Base-by-base conservation (phyloP, 352 stramenopile genomes). In the Thalassiosira exigua region DNA sequence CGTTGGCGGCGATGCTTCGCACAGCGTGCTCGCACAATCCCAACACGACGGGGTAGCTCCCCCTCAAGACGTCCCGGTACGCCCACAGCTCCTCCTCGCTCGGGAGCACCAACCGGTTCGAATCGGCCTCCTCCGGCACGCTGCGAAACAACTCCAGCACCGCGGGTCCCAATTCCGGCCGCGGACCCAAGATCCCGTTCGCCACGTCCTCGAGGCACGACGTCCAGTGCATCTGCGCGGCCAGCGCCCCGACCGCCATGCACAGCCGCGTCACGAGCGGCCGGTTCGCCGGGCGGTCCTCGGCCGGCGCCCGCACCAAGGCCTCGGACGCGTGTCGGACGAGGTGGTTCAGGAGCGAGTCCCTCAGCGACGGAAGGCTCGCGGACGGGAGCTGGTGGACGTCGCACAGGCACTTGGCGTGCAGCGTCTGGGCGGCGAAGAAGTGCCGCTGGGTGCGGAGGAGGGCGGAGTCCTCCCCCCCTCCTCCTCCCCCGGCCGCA, bases 371-470 rank as follows among this genome's bases (percentile, higher is more conserved):
- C 14, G 73, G 65, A 19, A 92, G 57, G 0, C 77, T 81, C 17
- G 79, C 29, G 5, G 32, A 4, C 9, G 86, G 81, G 9, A 94
- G 68, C 65, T 94, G 85, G 52, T 86, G 57, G 17, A 88, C 69
- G 54, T 86, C 81, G 12, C 56, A 60, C 29, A 79, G 79, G 64
- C 86, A 92, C 85, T 94, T 94, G 5, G 73, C 80, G 51, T 91
- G 85, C 19, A 94, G 54, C 2, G 89, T 94, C 67, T 92, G 89
- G 2, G 89, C 86, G 0, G 89, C 89, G 81, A 92, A 94, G 69
- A 94, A 92, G 42, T 84, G 82, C 24, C 69, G 75, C 66, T 90
- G 82, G 50, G 82, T 79, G 26, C 82, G 64, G 36, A 82, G 53
- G 36, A 82, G 53, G 4, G 74, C 70, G 4, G 73, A 30, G 41